Evolutionary conservation across 2,329 filamentous ascomycete genomes (phyloP), one percentile per base, ranked within the genome.

Genomic region (Amauroascus verrucosus): DNA sequence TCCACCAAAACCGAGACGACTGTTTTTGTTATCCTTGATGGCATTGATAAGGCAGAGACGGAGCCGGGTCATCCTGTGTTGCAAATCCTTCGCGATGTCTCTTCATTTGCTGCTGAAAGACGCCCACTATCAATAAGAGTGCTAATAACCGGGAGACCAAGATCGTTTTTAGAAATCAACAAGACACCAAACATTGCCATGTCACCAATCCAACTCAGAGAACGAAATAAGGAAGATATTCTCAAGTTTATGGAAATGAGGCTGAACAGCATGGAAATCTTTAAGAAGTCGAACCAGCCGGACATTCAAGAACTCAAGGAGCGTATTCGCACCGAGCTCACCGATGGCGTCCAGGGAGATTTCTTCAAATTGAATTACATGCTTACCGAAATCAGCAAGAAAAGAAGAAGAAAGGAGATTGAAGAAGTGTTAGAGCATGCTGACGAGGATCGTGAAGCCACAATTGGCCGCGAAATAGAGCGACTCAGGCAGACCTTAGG

Each of bases 21-120:
- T 1, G 58, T 76, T 64, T 50, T 73, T 58, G 20, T 74, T 70
- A 54, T 70, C 64, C 62, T 80, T 69, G 38, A 80, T 63, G 30
- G 79, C 66, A 59, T 77, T 68, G 59, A 64, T 72, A 80, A 24
- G 74, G 75, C 2, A 6, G 54, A 62, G 37, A 61, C 56, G 18
- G 53, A 59, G 22, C 53, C 56, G 7, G 50, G 62, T 8, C 60
- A 58, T 11, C 57, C 61, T 11, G 54, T 64, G 6, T 9, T 62
- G 3, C 51, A 59, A 4, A 53, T 63, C n/a, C 54, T 64, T 11
- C 54, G 54, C 6, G 56, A 57, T 35, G 33, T 49, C 28, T 51
- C 56, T 9, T 33, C 51, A 16, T 56, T 57, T 32, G 35, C 51
- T 20, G 37, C 48, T 33, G 54, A 56, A 53, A 54, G 48, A 30